Base-by-base conservation (phyloP, 345 rosid genomes). In the Citrus maxima region DNA sequence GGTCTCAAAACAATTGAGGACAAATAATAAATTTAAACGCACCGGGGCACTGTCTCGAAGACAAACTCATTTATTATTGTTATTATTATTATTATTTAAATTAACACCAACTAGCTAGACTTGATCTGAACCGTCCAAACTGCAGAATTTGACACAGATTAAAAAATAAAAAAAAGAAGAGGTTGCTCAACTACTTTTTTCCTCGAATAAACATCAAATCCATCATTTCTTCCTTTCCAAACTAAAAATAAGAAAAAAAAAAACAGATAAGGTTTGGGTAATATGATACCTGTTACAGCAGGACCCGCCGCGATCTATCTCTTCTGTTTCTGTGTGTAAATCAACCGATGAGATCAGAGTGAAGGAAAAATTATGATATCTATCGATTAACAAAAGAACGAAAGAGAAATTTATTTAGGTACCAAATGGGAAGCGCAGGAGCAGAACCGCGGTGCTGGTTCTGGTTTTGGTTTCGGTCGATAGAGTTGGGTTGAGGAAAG, bases 101-200 rank as follows among this genome's bases (percentile, higher is more conserved):
- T 49, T 18, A 27, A 70, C 30, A 70, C 2, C 4, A 70, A 70
- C 7, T 4, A 10, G 21, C 32, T 1, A 54, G 27, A 58, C 35
- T 32, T 58, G 25, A 60, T 74, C 77, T 59, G 24, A 60, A 18
- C 77, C 77, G 28, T 61, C 67, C 38, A 62, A 61, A 61, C 30
- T 7, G 25, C 66, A 73, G 51, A 73, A 73, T 1, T 49, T 27
- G 42, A 72, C 5, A 59, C 21, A 9, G 10, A 72, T 58, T 22
- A 73, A 49, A 70, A 70, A 56, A 56, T 8, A 27, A 58, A 0
- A 32, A 13, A 10, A 59, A 27, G 38, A 25, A 74, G 21, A 34
- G 22, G 67, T 55, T 25, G 18, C 67, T 8, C 10, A 24, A 51
- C 24, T 14, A 38, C 25, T 24, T 51, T 61, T 27, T 18, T 40